These are phyloP conservation scores for Stagonosporopsis vannaccii DNA, from an alignment of 2,329 filamentous ascomycete species.

Conservation along the genomic window DNA sequence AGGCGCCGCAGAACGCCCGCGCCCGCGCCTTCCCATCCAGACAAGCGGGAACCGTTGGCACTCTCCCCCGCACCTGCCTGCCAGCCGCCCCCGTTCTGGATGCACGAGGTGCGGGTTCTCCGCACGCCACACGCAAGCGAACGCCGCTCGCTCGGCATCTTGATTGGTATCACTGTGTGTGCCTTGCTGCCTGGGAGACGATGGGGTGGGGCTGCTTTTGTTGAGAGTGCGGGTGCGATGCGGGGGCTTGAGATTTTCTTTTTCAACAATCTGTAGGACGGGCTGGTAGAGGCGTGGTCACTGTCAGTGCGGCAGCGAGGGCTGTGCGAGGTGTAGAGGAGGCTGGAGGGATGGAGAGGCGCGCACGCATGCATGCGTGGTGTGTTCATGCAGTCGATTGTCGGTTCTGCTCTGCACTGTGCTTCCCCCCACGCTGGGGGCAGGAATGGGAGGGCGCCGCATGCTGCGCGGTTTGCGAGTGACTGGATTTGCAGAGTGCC, in stretches of 20 bases:
- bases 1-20: background rate
- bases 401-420: background rate
- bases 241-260: no score
- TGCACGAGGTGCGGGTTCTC: slow-evolving; percentile 19
- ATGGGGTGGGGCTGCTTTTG: background rate
- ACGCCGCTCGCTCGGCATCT: slow-evolving; percentile 1
- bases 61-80: slow-evolving; percentile 15
- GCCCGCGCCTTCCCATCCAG: slow-evolving; percentile 1
- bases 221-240: background rate
- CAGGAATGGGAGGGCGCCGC: background rate
- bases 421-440: slow-evolving; percentile 1
- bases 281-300: no score
- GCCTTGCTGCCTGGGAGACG: slow-evolving; percentile 14
- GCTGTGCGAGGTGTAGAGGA: no score
- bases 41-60: slow-evolving; percentile 16
- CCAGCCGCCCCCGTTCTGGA: slow-evolving; percentile 11
- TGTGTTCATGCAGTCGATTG: no score
- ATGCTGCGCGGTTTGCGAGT: no score
- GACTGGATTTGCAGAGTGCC: background rate
- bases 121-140: slow-evolving; percentile 20
- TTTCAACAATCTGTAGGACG: no score
- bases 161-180: background rate
- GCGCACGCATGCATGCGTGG: no score
- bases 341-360: no score
- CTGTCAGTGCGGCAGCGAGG: no score